phyloP scores from a whole-genome alignment of 2,329 filamentous ascomycete genomes.

The Paecilomyces sp. region DNA sequence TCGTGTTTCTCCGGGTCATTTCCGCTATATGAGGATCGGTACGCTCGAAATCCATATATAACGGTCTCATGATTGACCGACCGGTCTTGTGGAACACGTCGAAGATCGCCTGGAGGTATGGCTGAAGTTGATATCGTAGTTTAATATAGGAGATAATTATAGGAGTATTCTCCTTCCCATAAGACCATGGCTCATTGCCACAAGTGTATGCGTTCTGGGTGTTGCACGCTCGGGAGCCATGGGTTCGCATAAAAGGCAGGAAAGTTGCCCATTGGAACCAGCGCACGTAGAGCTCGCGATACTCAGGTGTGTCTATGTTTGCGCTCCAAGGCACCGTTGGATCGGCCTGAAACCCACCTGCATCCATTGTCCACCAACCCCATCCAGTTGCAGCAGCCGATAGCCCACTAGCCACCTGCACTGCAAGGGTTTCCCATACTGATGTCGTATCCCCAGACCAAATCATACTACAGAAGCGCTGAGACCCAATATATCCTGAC shows the following conservation, averaged over 20 bases:
- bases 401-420: neutral
- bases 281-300: constrained; percentile 57
- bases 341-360: constrained; percentile 50
- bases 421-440: neutral
- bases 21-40: constrained; percentile 15
- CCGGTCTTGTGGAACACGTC: constrained; percentile 24
- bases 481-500: constrained; percentile 38
- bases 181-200: constrained; percentile 50
- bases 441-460: constrained; percentile 63
- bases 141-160: constrained; percentile 52
- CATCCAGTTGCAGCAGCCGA: constrained; percentile 39
- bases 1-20: constrained; percentile 19
- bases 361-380: constrained; percentile 65
- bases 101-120: constrained; percentile 26
- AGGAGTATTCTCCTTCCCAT: constrained; percentile 49
- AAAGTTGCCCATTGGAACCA: constrained; percentile 65
- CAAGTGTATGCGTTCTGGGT: no score
- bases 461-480: constrained; percentile 58
- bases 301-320: constrained; percentile 57
- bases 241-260: neutral
- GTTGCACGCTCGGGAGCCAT: neutral
- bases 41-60: constrained; percentile 32
- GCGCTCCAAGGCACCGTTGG: neutral
- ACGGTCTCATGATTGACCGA: constrained; percentile 29
- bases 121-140: constrained; percentile 46